phyloP scores from a whole-genome alignment of 768 basidiomycete species.

The Filobasidium floriforme region DNA sequence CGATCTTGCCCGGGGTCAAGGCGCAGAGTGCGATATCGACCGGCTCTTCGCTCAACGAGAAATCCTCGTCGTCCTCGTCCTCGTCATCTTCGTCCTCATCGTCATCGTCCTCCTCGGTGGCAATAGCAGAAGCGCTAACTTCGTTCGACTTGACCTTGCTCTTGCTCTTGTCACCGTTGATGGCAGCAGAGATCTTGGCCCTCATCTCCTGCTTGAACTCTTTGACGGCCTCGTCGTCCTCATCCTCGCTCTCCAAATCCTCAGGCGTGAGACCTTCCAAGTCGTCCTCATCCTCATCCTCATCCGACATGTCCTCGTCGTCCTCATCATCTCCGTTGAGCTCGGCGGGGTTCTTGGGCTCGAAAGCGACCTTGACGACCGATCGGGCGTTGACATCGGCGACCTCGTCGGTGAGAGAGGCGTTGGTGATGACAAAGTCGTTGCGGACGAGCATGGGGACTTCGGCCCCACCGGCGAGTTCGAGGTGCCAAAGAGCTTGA shows the following conservation, averaged over 20 bases:
- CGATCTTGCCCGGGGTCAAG: constrained; percentile 76
- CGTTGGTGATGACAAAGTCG: constrained; percentile 73
- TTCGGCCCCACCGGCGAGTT: constrained; percentile 42
- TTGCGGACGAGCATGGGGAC: constrained; percentile 56
- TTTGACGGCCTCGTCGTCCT: constrained; percentile 5
- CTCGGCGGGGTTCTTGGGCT: constrained; percentile 35
- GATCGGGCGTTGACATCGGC: constrained; percentile 51
- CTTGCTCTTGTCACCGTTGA: neutral
- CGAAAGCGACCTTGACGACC: constrained; percentile 46
- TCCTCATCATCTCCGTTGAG: constrained; percentile 31
- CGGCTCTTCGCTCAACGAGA: constrained; percentile 44
- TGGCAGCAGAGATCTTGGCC: neutral
- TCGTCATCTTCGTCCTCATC: constrained; percentile 31
- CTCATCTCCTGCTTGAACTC: constrained; percentile 5
- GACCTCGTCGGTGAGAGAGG: constrained; percentile 67
- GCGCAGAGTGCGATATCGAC: constrained; percentile 54
- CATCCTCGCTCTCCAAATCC: constrained; percentile 8
- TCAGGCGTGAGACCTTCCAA: constrained; percentile 45
- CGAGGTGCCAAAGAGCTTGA: constrained; percentile 19
- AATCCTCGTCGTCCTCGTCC: constrained; percentile 34
- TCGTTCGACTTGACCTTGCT: neutral
- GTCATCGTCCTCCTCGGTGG: constrained; percentile 24
- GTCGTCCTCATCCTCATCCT: constrained; percentile 31
- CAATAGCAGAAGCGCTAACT: constrained; percentile 24
- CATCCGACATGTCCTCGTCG: constrained; percentile 11